Base-by-base conservation (phyloP, 106 monocot species). In the Platanthera zijinensis region DNA sequence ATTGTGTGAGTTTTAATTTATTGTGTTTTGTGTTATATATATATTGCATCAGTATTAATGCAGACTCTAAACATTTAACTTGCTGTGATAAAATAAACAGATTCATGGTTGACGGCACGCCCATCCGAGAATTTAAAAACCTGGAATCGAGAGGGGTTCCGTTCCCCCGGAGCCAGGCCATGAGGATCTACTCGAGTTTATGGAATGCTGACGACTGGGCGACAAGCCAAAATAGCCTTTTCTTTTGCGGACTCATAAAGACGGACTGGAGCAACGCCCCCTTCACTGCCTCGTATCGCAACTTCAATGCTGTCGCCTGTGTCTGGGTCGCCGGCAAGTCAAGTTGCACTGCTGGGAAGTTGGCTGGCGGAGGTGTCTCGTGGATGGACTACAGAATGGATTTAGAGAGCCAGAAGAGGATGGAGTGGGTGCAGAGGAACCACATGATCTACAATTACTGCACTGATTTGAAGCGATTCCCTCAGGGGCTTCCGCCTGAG, bases 151-250 rank as follows among this genome's bases (percentile, higher is more conserved):
- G 7, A 0, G 59, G 72, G 5, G 72, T 79, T 0, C 12, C 71
- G 5, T 79, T 45, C 39, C 79, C 79, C 3, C 57, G 50, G 18
- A 57, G 19, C 10, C 53, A 79, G 48, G 48, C 79, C 7, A 79
- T 79, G 79, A 53, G 79, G 57, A 53, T 79, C 19, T 79, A 72
- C 25, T 79, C 79, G 3, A 79, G 79, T 49, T 56, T 79, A 6
- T 79, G 79, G 79, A 59, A 79, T 22, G 79, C 72, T 5, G 79
- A 79, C 19, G 79, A 79, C 52, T 80, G 80, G 80, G 80, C 80
- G 11, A 81, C 81, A 17, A 54, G 57, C 15, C n/a, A n/a, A n/a
- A n/a, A n/a, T n/a, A n/a, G n/a, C n/a, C n/a, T n/a, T n/a, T n/a
- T n/a, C n/a, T n/a, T n/a, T n/a, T 76, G 81, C 6, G 81, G 81